Evolutionary conservation across 169 alveolate species (phyloP), one percentile per base, ranked within the genome.

Genomic region (Plasmodium gallinaceum): DNA sequence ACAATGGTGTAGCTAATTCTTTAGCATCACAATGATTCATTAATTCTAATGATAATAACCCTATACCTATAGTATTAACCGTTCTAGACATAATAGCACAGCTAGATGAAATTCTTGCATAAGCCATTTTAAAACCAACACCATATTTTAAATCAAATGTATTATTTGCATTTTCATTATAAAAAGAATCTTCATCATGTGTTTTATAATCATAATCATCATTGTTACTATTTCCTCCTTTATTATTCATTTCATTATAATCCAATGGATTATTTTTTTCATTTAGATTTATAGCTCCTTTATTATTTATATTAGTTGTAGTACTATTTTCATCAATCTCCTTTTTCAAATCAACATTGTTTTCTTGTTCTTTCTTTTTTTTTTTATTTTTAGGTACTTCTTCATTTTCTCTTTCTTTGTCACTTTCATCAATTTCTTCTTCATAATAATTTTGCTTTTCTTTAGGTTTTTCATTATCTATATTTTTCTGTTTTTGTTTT

Each of bases 1-100:
- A 96, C 92, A 96, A 85, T 10, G 96, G 96, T 8, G 95, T 94
- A 22, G 95, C 94, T 86, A 93, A 68, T 46, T 93, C 96, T 39
- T 94, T 86, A 14, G 96, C 93, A 71, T 93, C 96, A 83, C 96
- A 94, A 69, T 93, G 96, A 39, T 91, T 85, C 96, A 93, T 92
- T 64, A 95, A 94, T 58, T 95, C 97, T 70, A 94, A 74, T 7
- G 97, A 93, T 48, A 96, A 78, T 95, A 96, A 90, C 18, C 98
- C 98, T 3, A 96, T 93, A 39, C 98, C 98, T 18, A 96, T 94
- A 26, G 94, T 93, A 20, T 95, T 95, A 24, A 87, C 92, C 3
- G 98, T 95, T 20, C 97, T 90, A 3, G 98, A 95, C 96, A 96
- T 94, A 26, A 96, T 96, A 42, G 96, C 96, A 72, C 97, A 96